phyloP scores from a whole-genome alignment of 805 yeast genomes.

The Schwanniomyces occidentalis region DNA sequence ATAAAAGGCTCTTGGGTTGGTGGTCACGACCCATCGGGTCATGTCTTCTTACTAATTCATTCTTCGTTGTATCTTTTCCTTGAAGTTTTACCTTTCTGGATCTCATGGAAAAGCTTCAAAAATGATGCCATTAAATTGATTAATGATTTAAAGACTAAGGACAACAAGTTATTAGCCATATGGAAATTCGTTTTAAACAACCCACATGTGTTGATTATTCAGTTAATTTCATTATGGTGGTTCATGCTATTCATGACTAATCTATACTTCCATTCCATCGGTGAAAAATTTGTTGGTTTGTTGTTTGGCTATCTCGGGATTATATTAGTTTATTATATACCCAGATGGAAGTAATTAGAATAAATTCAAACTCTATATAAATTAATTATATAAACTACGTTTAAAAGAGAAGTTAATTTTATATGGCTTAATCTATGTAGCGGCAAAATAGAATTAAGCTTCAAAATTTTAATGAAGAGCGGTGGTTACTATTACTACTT shows the following conservation, averaged over 20 bases:
- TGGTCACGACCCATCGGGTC: slow-evolving; percentile 97
- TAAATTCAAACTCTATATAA: neutral
- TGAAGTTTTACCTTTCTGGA: slow-evolving; percentile 51
- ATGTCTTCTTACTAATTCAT: slow-evolving; percentile 74
- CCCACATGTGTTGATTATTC: slow-evolving; percentile 28
- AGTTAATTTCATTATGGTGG: slow-evolving; percentile 59
- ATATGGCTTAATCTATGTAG: no score
- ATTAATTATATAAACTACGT: no score
- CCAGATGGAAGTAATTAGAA: slow-evolving; percentile 2
- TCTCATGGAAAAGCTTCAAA: slow-evolving; percentile 20
- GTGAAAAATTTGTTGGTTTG: slow-evolving; percentile 74
- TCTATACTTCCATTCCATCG: slow-evolving; percentile 77
- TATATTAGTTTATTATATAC: slow-evolving; percentile 41
- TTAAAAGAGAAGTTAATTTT: no score
- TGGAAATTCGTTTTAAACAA: slow-evolving; percentile 10
- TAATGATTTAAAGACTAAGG: slow-evolving; percentile 1
- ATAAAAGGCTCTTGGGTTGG: slow-evolving; percentile 70
- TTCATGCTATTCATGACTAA: slow-evolving; percentile 87
- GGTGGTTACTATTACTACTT: no score
- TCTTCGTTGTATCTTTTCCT: slow-evolving; percentile 64
- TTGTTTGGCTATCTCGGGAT: slow-evolving; percentile 59
- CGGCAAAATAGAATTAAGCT: no score
- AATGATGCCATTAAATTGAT: neutral
- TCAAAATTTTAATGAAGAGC: no score
- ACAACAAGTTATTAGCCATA: neutral